Conservation (phyloP, 768 basidiomycete species). For the Asterophora lycoperdoides region DNA sequence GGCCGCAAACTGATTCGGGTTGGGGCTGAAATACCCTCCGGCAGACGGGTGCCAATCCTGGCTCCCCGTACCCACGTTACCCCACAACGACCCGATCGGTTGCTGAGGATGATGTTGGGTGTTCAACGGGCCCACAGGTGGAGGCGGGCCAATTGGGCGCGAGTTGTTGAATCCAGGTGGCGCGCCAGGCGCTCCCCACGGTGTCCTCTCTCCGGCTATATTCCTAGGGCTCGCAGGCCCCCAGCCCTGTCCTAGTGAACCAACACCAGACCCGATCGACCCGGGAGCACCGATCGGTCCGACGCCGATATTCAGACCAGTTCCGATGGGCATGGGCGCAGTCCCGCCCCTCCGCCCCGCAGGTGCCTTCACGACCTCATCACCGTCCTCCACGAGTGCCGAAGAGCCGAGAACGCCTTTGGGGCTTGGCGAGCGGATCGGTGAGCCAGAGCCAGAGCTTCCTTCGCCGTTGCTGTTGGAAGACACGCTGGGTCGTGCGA, state of each 20-base stretch:
- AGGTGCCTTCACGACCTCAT: conserved; percentile 60
- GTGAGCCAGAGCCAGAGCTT: conserved; percentile 61
- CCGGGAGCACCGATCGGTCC: conserved; percentile 12
- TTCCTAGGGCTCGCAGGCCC: conserved; percentile 44
- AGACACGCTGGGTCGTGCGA: conserved; percentile 52
- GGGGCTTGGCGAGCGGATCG: conserved; percentile 45
- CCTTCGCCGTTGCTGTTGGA: conserved; percentile 39
- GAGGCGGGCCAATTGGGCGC: conserved; percentile 27
- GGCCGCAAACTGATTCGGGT: conserved; percentile 42
- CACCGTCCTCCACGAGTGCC: conserved; percentile 74
- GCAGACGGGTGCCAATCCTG: conserved; percentile 49
- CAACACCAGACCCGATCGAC: conserved; percentile 7
- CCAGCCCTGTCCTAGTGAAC: conserved; percentile 44
- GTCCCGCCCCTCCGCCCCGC: conserved; percentile 41
- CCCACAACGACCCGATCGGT: conserved; percentile 35
- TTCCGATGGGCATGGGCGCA: conserved; percentile 23
- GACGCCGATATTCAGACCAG: conserved; percentile 22
- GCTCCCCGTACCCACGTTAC: conserved; percentile 26
- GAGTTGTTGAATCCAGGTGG: conserved; percentile 32
- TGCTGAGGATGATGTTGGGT: conserved; percentile 21
- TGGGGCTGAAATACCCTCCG: conserved; percentile 36
- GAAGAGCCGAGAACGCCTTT: conserved; percentile 75
- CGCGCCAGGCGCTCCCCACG: conserved; percentile 45
- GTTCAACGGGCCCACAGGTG: conserved; percentile 23
- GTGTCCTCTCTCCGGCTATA: conserved; percentile 28